Evolutionary conservation across 306 rosid species (phyloP), one percentile per base, ranked within the genome.

Genomic region (Phaseolus lunatus): DNA sequence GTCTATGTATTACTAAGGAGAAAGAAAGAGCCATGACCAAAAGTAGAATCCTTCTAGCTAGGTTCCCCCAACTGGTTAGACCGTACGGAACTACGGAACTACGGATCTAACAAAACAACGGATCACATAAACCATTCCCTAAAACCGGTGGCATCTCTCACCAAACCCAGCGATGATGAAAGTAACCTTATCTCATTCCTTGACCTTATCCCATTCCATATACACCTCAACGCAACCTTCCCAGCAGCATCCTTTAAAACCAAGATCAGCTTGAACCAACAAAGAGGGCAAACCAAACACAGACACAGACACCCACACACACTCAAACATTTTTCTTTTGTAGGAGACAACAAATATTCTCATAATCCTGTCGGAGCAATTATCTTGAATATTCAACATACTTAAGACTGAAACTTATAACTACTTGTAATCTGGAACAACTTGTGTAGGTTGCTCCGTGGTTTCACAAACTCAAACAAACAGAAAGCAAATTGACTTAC

Each of bases 11-110:
- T 35, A 16, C 1, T 35, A 33, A 29, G 24, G 26, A 69, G 49
- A 76, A 39, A 66, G 50, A 37, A 54, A 65, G 70, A 73, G 37
- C 54, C 31, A 53, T 9, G 26, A 73, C 53, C 75, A 80, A 53
- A 72, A 41, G 68, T 44, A 52, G 78, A 63, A 63, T 50, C 62
- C 27, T 56, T 47, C 73, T 66, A 37, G 50, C 22, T 53, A 47
- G 67, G 15, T 45, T 31, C 27, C 61, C 52, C 70, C 7, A 70
- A 59, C 16, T 10, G 52, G 22, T 70, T 19, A 58, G 53, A 68
- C 9, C 56, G 75, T 56, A 67, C 67, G 0, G 0, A 64, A 62
- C 67, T 56, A 67, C 73, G 1, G 4, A 62, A 61, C 66, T 29
- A 61, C 70, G 41, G 18, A 78, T 58, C 77, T 59, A 33, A 58